Evolutionary conservation across 768 basidiomycete genomes (phyloP).

Genomic region (Amanita subjunquillea): DNA sequence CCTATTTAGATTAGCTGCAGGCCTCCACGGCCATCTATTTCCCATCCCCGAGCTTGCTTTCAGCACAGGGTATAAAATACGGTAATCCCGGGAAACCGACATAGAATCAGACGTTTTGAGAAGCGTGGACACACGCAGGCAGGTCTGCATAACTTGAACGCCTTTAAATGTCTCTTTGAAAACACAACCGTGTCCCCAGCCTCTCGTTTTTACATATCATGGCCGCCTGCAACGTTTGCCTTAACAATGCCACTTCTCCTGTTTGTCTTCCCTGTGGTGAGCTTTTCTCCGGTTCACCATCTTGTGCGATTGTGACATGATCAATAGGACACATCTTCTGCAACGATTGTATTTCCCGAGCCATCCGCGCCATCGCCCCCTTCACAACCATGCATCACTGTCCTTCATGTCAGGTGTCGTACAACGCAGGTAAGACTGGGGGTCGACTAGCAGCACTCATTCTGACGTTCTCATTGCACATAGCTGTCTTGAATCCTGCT

Average conservation of each 20-base stretch:
- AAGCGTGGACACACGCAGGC: not conserved
- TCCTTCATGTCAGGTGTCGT: constrained; percentile 46
- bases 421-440: constrained; percentile 36
- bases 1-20: constrained; percentile 8
- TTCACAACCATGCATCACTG: constrained; percentile 40
- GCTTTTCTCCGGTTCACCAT: constrained; percentile 11
- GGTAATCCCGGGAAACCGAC: not conserved
- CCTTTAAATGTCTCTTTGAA: not conserved
- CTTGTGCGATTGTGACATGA: not conserved
- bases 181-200: not conserved
- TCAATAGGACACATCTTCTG: constrained; percentile 54
- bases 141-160: not conserved
- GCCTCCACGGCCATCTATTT: not conserved
- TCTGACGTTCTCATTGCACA: constrained; percentile 5
- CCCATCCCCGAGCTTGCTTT: not conserved
- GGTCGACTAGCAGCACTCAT: not conserved
- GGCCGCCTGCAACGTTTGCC: constrained; percentile 53
- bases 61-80: not conserved
- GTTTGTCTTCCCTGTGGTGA: constrained; percentile 57
- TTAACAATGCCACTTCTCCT: constrained; percentile 42
- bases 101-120: not conserved
- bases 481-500: constrained; percentile 36
- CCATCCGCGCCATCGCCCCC: constrained; percentile 36
- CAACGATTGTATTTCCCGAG: constrained; percentile 42
- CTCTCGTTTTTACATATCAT: constrained; percentile 13